phyloP scores from a whole-genome alignment of 805 yeast genomes.

The Yamadazyma ubonensis region DNA sequence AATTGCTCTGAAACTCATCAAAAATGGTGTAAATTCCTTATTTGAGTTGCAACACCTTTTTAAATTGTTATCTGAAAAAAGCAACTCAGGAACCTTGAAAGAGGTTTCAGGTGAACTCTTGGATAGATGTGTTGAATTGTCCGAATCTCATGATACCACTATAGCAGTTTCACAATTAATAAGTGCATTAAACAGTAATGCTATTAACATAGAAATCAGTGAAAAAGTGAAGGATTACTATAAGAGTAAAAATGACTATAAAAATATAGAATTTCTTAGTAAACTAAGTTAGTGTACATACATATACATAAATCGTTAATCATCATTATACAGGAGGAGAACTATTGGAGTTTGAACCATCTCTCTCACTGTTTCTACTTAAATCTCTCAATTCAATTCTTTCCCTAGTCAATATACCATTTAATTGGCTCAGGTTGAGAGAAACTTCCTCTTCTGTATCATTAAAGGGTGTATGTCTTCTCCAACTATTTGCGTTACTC shows the following conservation, averaged over 20 bases:
- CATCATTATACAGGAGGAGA: background rate
- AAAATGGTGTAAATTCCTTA: slow-evolving; percentile 4
- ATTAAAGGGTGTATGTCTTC: slow-evolving; percentile 18
- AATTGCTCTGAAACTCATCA: background rate
- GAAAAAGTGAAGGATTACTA: slow-evolving; percentile 2
- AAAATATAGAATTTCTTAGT: slow-evolving; percentile 6
- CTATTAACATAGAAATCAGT: background rate
- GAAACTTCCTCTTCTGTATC: slow-evolving; percentile 16
- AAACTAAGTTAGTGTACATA: slow-evolving; percentile 6
- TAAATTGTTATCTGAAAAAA: slow-evolving; percentile 2
- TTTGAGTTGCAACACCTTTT: slow-evolving; percentile 14
- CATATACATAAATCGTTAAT: slow-evolving; percentile 1
- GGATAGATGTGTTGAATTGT: slow-evolving; percentile 15
- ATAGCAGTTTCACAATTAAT: slow-evolving; percentile 1
- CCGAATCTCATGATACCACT: background rate
- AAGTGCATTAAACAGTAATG: background rate
- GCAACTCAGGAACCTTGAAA: slow-evolving; percentile 4
- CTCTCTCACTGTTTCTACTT: slow-evolving; percentile 5
- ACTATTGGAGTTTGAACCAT: background rate
- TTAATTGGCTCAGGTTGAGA: slow-evolving; percentile 14
- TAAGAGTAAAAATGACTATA: background rate
- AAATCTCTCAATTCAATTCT: slow-evolving; percentile 10
- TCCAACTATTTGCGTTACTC: slow-evolving; percentile 17
- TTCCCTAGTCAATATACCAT: slow-evolving; percentile 2
- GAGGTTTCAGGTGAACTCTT: slow-evolving; percentile 21